Evolutionary conservation across 2,329 filamentous ascomycete species (phyloP).

Genomic region (Coniochaeta ligniaria): DNA sequence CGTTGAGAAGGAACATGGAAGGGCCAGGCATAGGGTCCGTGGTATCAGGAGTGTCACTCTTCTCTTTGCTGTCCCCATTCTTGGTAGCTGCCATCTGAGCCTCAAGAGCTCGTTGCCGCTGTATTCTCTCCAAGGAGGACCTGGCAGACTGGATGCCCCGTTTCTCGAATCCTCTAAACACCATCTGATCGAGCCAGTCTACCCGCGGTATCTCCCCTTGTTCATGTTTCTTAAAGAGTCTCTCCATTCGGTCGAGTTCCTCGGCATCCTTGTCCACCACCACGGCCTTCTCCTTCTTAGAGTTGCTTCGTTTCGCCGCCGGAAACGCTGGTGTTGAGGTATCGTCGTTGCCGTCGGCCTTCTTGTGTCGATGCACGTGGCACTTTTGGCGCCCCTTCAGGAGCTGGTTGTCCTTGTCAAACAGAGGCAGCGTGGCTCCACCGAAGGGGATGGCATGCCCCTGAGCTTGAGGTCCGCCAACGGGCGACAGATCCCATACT

Average conservation of each 20-base stretch:
- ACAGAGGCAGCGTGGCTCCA: slow-evolving; percentile 86
- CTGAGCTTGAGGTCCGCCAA: slow-evolving; percentile 60
- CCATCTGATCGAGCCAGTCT: slow-evolving; percentile 92
- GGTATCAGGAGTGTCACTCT: slow-evolving; percentile 26
- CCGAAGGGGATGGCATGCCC: slow-evolving; percentile 86
- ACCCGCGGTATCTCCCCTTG: slow-evolving; percentile 92
- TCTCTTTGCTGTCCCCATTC: slow-evolving; percentile 18
- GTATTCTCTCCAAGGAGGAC: slow-evolving; percentile 52
- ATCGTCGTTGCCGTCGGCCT: slow-evolving; percentile 77
- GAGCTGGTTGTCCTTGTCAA: slow-evolving; percentile 84
- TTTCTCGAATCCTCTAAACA: slow-evolving; percentile 86
- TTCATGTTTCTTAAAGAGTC: slow-evolving; percentile 92
- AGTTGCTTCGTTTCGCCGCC: slow-evolving; percentile 37
- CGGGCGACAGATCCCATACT: slow-evolving; percentile 86
- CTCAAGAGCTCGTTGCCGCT: slow-evolving; percentile 31
- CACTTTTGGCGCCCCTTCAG: slow-evolving; percentile 93
- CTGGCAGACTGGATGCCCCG: slow-evolving; percentile 58
- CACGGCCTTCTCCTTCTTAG: slow-evolving; percentile 37
- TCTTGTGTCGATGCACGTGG: slow-evolving; percentile 70
- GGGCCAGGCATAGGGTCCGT: slow-evolving; percentile 38
- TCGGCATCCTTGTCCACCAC: slow-evolving; percentile 63
- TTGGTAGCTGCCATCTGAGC: background rate
- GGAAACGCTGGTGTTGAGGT: slow-evolving; percentile 70
- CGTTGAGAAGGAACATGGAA: slow-evolving; percentile 71
- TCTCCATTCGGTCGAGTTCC: slow-evolving; percentile 84